Conservation (phyloP, 495 filamentous ascomycete species). For the Hypoxylon trugodes region DNA sequence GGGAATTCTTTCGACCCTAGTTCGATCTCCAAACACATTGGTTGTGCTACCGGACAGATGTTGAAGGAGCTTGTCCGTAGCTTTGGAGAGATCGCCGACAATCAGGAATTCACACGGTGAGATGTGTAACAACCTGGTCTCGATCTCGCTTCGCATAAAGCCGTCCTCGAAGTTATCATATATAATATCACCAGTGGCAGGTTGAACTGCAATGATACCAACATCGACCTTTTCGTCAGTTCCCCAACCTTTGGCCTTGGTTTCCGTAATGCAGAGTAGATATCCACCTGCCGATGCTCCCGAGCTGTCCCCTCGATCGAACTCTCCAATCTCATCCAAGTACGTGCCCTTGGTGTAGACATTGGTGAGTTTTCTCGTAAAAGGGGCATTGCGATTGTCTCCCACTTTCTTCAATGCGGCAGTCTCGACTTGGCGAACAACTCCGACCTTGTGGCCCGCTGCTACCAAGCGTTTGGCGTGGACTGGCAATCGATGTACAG, state of each 20-base stretch:
- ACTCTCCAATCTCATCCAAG: constrained; percentile 89
- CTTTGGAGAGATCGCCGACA: constrained; percentile 89
- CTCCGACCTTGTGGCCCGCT: constrained; percentile 94
- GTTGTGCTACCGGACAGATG: constrained; percentile 86
- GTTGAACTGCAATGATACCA: constrained; percentile 93
- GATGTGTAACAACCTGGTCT: constrained; percentile 93
- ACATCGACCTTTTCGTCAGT: constrained; percentile 94
- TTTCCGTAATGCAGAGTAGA: constrained; percentile 91
- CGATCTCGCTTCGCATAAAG: constrained; percentile 97
- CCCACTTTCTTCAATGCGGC: constrained; percentile 97
- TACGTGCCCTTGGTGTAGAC: constrained; percentile 99
- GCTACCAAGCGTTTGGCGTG: constrained; percentile 93
- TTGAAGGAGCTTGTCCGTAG: constrained; percentile 90
- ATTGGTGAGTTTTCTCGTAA: constrained; percentile 92
- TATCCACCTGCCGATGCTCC: constrained; percentile 83
- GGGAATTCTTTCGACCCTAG: constrained; percentile 79
- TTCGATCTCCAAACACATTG: constrained; percentile 92
- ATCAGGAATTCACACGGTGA: constrained; percentile 97
- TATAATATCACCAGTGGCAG: constrained; percentile 93
- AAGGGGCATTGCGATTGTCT: constrained; percentile 93
- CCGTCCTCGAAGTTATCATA: constrained; percentile 98
- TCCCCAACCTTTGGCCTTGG: constrained; percentile 81
- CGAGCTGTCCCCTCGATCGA: constrained; percentile 62
- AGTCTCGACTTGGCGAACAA: constrained; percentile 96
- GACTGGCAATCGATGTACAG: constrained; percentile 89